Conservation (phyloP, 2,329 filamentous ascomycete genomes). For the Paracorniculantispora psalliotae region DNA sequence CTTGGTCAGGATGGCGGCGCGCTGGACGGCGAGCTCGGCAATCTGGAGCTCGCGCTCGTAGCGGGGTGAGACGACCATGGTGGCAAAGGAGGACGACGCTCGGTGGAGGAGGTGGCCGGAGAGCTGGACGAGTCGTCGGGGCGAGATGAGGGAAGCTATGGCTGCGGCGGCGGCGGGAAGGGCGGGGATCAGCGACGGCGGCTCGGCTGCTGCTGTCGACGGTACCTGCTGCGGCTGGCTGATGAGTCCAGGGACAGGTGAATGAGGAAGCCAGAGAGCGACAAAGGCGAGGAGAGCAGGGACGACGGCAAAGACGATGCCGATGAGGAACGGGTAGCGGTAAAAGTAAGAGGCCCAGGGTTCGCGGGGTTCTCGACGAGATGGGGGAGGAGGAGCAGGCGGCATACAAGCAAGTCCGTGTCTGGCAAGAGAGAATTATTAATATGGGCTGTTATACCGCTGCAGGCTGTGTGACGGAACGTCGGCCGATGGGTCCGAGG, state of each 20-base stretch:
- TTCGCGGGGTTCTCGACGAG: slow-evolving; percentile 4
- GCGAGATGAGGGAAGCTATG: slow-evolving; percentile 16
- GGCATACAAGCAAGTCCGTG: background rate
- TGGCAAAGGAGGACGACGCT: slow-evolving; percentile 18
- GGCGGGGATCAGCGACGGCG: background rate
- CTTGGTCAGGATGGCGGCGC: slow-evolving; percentile 55
- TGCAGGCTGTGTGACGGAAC: slow-evolving; percentile 2
- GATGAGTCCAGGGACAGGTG: background rate
- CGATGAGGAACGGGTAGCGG: background rate
- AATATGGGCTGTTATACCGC: background rate
- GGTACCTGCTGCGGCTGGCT: background rate
- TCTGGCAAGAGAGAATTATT: background rate
- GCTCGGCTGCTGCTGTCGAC: background rate
- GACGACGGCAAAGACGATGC: background rate
- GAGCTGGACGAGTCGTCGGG: slow-evolving; percentile 18
- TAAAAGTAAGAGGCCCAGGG: background rate
- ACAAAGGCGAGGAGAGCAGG: background rate
- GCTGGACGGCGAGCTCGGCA: slow-evolving; percentile 83
- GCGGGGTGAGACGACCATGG: slow-evolving; percentile 31
- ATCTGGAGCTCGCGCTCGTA: slow-evolving; percentile 78
- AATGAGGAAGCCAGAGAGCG: background rate
- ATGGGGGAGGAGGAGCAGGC: background rate
- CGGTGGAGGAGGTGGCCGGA: slow-evolving; percentile 13
- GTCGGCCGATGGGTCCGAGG: slow-evolving; percentile 5
- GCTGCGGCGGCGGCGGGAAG: background rate